These are phyloP conservation scores for Aaosphaeria arxii DNA, from an alignment of 2,329 filamentous ascomycete genomes.

Conservation along the genomic window DNA sequence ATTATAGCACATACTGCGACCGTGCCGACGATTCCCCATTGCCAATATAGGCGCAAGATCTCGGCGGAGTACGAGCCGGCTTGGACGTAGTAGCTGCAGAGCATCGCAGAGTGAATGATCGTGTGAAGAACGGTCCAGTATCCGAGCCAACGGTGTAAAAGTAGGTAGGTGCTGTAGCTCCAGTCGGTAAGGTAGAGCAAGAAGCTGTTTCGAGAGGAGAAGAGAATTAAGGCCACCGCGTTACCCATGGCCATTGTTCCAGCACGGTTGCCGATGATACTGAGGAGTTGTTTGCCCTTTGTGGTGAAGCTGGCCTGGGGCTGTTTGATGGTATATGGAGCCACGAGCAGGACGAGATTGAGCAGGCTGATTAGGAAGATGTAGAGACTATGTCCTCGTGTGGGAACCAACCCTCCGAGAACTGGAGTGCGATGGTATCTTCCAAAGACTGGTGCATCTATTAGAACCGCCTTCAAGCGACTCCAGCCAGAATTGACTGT, in stretches of 20 bases:
- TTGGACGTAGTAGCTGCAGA: conserved; percentile 14
- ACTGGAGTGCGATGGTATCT: background rate
- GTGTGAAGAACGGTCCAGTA: conserved; percentile 17
- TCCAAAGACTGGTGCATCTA: background rate
- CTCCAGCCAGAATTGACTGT: background rate
- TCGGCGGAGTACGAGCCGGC: conserved; percentile 13
- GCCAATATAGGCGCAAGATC: conserved; percentile 26
- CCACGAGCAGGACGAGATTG: conserved; percentile 14
- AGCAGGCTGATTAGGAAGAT: conserved; percentile 29
- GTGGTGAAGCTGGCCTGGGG: conserved; percentile 36
- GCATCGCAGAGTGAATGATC: conserved; percentile 16
- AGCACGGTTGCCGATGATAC: conserved; percentile 24
- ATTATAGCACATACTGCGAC: conserved; percentile 24
- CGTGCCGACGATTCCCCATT: conserved; percentile 40
- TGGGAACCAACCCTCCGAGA: conserved; percentile 36
- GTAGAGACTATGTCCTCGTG: conserved; percentile 44
- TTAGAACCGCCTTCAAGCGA: background rate
- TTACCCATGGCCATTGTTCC: conserved; percentile 30
- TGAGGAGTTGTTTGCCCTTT: conserved; percentile 21
- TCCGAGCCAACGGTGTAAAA: conserved; percentile 36
- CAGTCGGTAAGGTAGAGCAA: conserved; percentile 39
- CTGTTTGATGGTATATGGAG: conserved; percentile 35
- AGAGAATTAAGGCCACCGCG: conserved; percentile 30
- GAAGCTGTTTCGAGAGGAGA: conserved; percentile 37
- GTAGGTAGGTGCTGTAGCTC: conserved; percentile 35